Conservation (phyloP, 2,329 filamentous ascomycete species). For the Scedosporium aurantiacum region DNA sequence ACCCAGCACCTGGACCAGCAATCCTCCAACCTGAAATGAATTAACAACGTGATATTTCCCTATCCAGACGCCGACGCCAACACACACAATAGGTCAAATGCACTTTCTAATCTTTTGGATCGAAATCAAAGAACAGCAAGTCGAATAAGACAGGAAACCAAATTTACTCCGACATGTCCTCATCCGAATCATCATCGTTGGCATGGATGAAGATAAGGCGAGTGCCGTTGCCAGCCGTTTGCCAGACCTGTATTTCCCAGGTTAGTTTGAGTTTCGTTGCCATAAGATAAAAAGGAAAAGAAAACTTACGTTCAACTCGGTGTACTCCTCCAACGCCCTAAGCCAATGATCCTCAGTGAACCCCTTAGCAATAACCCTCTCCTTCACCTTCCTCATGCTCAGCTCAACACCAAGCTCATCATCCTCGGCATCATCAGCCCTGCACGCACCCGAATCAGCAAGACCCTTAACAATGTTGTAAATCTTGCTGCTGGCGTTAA, state of each 20-base stretch:
- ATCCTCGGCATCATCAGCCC: slow-evolving; percentile 54
- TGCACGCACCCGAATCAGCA: slow-evolving; percentile 75
- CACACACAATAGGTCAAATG: not conserved
- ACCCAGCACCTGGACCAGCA: too few species aligned
- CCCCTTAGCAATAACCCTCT: slow-evolving; percentile 87
- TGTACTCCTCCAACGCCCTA: slow-evolving; percentile 80
- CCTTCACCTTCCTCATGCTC: slow-evolving; percentile 77
- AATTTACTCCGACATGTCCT: slow-evolving; percentile 34
- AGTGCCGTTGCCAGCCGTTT: slow-evolving; percentile 60
- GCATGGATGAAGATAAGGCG: slow-evolving; percentile 60
- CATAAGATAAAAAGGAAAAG: not conserved
- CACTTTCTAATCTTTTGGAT: not conserved
- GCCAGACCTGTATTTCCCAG: slow-evolving; percentile 53
- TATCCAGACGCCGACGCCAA: not conserved
- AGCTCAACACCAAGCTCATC: slow-evolving; percentile 54
- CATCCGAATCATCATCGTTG: slow-evolving; percentile 31
- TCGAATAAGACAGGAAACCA: not conserved
- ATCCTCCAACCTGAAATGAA: too few species aligned
- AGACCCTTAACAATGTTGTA: slow-evolving; percentile 89
- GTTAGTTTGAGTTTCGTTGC: slow-evolving; percentile 23
- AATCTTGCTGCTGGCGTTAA: slow-evolving; percentile 79
- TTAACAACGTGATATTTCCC: not conserved
- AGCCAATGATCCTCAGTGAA: slow-evolving; percentile 93
- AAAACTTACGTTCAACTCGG: slow-evolving; percentile 71
- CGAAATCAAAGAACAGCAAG: not conserved